These are phyloP conservation scores for Ettlia oleoabundans DNA, from an alignment of 139 green algal species.

Conservation along the genomic window DNA sequence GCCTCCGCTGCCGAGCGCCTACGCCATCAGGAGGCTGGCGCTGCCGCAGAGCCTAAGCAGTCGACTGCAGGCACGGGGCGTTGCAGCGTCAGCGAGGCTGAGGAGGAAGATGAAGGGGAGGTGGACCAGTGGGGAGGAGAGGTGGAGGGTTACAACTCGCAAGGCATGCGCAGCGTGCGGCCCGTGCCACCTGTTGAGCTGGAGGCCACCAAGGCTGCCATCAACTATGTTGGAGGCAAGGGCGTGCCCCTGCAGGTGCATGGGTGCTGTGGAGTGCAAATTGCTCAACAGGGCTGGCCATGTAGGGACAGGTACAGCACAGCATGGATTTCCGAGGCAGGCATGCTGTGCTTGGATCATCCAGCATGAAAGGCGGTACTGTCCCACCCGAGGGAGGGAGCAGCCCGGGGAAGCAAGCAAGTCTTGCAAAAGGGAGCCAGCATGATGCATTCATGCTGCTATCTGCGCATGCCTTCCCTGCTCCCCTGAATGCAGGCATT, in stretches of 20 bases:
- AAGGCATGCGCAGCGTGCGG: slow-evolving; percentile 8
- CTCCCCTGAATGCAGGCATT: neutral
- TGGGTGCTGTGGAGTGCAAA: no score
- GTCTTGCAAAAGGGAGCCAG: no score
- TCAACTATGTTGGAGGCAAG: slow-evolving; percentile 13
- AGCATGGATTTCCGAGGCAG: no score
- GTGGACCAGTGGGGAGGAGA: neutral
- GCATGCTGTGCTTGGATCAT: no score
- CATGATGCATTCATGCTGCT: neutral
- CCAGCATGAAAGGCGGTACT: no score
- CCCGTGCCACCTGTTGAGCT: neutral
- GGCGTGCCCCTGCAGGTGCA: slow-evolving; percentile 7
- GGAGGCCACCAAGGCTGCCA: no score
- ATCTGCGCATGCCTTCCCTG: neutral
- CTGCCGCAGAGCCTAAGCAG: no score
- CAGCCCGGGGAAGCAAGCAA: no score
- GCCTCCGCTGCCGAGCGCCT: neutral
- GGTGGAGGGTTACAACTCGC: neutral
- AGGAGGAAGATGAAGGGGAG: neutral
- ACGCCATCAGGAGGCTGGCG: neutral
- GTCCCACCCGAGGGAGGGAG: no score
- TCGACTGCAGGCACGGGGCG: no score
- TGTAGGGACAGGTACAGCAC: no score
- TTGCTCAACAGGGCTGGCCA: no score
- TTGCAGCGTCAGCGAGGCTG: neutral